Base-by-base conservation (phyloP, 306 rosid genomes). In the Cucumis melo region DNA sequence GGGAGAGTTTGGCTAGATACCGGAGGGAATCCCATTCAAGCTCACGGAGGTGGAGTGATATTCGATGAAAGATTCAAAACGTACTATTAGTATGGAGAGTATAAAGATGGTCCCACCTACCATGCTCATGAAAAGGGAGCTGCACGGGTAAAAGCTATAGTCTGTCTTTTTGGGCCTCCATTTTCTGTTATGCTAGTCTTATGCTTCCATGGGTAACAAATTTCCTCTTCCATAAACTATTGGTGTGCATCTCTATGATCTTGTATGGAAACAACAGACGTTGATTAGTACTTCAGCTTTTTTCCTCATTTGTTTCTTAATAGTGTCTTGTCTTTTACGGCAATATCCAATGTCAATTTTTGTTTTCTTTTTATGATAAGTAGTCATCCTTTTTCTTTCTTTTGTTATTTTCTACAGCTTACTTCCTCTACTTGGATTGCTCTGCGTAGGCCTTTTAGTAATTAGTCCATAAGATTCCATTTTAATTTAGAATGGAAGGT, bases 81-180 rank as follows among this genome's bases (percentile, higher is more conserved):
- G 39, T 92, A 90, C 86, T 95, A 95, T 83, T 95, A 98, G 99
- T 95, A 95, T 61, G 98, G 98, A 68, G 99, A 92, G 83, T 95
- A 87, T 74, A 95, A 95, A 88, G 98, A 90, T 53, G 99, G 99
- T 15, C 90, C 92, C 24, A 92, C 99, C 71, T 95, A 90, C 82
- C 97, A 78, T 81, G 89, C 91, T 81, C 97, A 91, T 86, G 85
- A 87, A 84, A 87, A 87, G 87, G 98, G 90, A 82, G 84, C 91
- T 36, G 94, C 99, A 24, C 93, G 99, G 96, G 99, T 95, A 90
- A 86, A 82, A 84, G 41, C 68, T 39, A 75, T 77, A 71, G 32
- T 77, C 80, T 74, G 20, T 13, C 44, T 74, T 36, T 54, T 65
- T 74, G 32, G 20, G 23, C 54, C 67, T 58, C 15, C 19, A 74